These are phyloP conservation scores for Vinca minor DNA, from an alignment of 257 asterid species.

Conservation along the genomic window DNA sequence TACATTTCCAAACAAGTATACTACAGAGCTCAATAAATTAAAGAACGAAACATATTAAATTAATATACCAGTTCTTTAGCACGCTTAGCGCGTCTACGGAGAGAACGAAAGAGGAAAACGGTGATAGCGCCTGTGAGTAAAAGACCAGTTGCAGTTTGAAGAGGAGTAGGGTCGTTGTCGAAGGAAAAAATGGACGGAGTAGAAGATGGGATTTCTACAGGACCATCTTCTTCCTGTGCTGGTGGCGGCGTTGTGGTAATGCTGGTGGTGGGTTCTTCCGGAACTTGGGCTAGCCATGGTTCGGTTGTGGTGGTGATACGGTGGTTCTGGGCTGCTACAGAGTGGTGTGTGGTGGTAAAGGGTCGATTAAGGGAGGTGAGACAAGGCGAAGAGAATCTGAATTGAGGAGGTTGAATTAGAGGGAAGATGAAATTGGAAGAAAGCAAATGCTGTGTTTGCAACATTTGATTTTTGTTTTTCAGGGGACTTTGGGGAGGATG, in stretches of 20 bases:
- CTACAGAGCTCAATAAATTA: not conserved
- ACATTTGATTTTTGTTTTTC: slow-evolving; percentile 14
- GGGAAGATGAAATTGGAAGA: slow-evolving; percentile 18
- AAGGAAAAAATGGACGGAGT: slow-evolving; percentile 34
- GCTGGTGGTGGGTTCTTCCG: slow-evolving; percentile 15
- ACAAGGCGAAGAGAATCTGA: slow-evolving; percentile 2
- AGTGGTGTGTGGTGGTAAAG: slow-evolving; percentile 10
- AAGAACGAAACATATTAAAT: not conserved
- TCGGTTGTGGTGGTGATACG: slow-evolving; percentile 12
- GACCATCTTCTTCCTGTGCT: slow-evolving; percentile 40
- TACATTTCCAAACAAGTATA: not conserved
- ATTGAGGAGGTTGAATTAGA: not conserved
- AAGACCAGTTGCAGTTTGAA: slow-evolving; percentile 77
- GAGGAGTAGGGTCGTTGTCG: slow-evolving; percentile 47
- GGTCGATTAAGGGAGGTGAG: not conserved
- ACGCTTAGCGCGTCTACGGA: slow-evolving; percentile 85
- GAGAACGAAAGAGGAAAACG: slow-evolving; percentile 71
- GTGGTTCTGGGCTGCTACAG: slow-evolving; percentile 17
- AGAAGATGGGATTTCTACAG: slow-evolving; percentile 58
- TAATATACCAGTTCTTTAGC: slow-evolving; percentile 53
- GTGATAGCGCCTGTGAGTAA: slow-evolving; percentile 84
- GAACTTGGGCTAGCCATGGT: slow-evolving; percentile 21
- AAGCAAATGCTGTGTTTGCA: slow-evolving; percentile 17
- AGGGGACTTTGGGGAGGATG: not conserved
- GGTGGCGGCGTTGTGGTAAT: slow-evolving; percentile 2